Evolutionary conservation across 1,284 basidiomycete species (phyloP).

Genomic region (Sanguinoderma infundibulare): DNA sequence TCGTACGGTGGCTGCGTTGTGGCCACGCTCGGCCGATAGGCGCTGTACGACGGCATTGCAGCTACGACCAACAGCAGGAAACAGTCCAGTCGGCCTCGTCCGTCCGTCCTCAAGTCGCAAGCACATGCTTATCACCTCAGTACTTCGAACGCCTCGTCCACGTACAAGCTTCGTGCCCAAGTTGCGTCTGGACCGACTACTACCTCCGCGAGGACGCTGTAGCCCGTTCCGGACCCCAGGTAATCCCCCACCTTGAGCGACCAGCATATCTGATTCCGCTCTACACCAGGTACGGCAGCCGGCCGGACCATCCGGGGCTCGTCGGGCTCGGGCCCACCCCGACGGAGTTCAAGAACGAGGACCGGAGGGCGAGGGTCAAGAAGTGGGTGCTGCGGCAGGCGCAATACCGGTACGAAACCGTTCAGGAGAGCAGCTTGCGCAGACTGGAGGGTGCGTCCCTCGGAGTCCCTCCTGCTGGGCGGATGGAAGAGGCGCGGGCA

Average conservation of each 20-base stretch:
- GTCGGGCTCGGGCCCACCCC: not conserved
- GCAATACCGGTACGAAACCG: not conserved
- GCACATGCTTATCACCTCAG: not conserved
- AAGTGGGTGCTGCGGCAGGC: not conserved
- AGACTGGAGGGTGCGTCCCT: not conserved
- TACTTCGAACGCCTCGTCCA: not conserved
- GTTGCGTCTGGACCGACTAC: slow-evolving; percentile 2
- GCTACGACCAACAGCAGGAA: not conserved
- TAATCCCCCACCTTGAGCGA: not conserved
- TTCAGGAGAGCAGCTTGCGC: not conserved
- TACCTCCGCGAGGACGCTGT: not conserved
- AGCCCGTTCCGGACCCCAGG: not conserved
- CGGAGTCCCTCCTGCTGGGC: not conserved
- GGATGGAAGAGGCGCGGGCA: not conserved
- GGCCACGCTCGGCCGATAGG: not conserved
- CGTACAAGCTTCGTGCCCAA: not conserved
- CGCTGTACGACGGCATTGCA: not conserved
- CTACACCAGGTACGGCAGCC: not conserved
- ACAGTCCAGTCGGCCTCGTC: no score
- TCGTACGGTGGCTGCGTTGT: slow-evolving; percentile 8
- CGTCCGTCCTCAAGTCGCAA: not conserved
- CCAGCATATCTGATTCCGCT: slow-evolving; percentile 4
- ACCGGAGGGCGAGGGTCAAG: not conserved
- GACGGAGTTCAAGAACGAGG: not conserved
- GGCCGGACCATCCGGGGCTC: not conserved